Evolutionary conservation across 2,329 filamentous ascomycete genomes (phyloP).

Genomic region (Fusarium annulatum): DNA sequence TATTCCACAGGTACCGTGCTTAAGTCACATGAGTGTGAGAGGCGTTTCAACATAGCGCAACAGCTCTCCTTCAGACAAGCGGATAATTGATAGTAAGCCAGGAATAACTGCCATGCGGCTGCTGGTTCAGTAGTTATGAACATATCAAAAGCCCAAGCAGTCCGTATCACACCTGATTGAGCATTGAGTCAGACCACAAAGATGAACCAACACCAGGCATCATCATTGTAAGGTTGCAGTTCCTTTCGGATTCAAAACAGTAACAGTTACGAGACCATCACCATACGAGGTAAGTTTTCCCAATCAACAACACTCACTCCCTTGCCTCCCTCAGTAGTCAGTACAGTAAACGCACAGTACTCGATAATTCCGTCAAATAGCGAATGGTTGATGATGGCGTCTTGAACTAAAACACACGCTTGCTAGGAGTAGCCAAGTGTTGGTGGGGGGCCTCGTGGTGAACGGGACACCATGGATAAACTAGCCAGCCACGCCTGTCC

Average conservation of each 20-base stretch:
- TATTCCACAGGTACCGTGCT: not conserved
- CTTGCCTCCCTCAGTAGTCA: slow-evolving; percentile 1
- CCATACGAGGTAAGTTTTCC: slow-evolving; percentile 2
- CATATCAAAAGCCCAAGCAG: not conserved
- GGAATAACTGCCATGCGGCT: not conserved
- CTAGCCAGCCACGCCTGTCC: slow-evolving; percentile 32
- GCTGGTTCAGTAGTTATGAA: not conserved
- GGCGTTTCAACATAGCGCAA: not conserved
- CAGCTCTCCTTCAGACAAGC: not conserved
- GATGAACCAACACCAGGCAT: slow-evolving; percentile 9
- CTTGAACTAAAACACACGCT: slow-evolving; percentile 35
- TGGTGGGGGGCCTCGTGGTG: slow-evolving; percentile 42
- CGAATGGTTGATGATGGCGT: slow-evolving; percentile 20
- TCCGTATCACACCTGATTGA: not conserved
- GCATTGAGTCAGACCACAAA: not conserved
- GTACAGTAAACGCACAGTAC: slow-evolving; percentile 21
- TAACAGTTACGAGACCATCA: not conserved
- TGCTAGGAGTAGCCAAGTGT: slow-evolving; percentile 29
- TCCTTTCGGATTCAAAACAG: slow-evolving; percentile 5
- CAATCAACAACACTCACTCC: slow-evolving; percentile 31
- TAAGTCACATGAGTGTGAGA: not conserved
- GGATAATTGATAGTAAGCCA: not conserved
- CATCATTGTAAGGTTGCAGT: slow-evolving; percentile 5
- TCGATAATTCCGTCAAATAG: slow-evolving; percentile 9
- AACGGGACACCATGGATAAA: slow-evolving; percentile 35